A percentile compares a stretch with the other conserved stretches of the same genome.
Evolutionary conservation across 2,329 filamentous ascomycete genomes (phyloP).

Genomic region (Tolypocladium capitatum): DNA sequence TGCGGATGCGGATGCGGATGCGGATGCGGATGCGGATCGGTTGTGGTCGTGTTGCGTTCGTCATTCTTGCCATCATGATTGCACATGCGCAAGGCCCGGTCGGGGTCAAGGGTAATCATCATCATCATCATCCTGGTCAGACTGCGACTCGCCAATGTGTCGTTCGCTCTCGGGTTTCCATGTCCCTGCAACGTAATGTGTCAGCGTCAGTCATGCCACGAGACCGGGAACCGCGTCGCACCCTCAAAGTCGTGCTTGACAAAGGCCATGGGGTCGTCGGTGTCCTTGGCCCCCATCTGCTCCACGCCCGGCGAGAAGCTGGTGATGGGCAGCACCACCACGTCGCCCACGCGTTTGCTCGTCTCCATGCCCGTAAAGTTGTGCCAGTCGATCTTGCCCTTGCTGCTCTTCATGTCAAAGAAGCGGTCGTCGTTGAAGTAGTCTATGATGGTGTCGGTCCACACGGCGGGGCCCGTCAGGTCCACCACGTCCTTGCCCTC

Average conservation of each 20-base stretch:
- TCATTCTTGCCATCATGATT: neutral
- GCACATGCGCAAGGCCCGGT: constrained; percentile 1
- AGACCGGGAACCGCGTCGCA: constrained; percentile 24
- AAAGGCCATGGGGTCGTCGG: constrained; percentile 90
- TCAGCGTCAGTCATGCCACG: constrained; percentile 2
- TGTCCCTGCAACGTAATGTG: constrained; percentile 35
- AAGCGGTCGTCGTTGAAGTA: constrained; percentile 88
- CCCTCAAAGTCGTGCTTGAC: constrained; percentile 96
- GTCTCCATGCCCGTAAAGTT: constrained; percentile 81
- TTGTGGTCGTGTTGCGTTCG: neutral
- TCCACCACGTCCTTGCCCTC: constrained; percentile 69
- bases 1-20: too few relatives aligned
- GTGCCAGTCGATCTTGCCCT: constrained; percentile 64
- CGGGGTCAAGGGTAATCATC: too few relatives aligned
- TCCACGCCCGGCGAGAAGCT: constrained; percentile 91
- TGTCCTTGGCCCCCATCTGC: constrained; percentile 82
- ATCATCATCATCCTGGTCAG: too few relatives aligned
- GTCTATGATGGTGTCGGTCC: constrained; percentile 84
- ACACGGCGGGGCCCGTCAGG: constrained; percentile 85
- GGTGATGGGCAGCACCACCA: constrained; percentile 87
- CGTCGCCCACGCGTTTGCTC: constrained; percentile 82
- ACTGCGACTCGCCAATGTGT: constrained; percentile 45
- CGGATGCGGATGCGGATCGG: too few relatives aligned
- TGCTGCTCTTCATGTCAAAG: constrained; percentile 64
- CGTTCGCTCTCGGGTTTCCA: constrained; percentile 65